phyloP scores from a whole-genome alignment of 768 basidiomycete genomes.

The Sporobolomyces phaffii region DNA sequence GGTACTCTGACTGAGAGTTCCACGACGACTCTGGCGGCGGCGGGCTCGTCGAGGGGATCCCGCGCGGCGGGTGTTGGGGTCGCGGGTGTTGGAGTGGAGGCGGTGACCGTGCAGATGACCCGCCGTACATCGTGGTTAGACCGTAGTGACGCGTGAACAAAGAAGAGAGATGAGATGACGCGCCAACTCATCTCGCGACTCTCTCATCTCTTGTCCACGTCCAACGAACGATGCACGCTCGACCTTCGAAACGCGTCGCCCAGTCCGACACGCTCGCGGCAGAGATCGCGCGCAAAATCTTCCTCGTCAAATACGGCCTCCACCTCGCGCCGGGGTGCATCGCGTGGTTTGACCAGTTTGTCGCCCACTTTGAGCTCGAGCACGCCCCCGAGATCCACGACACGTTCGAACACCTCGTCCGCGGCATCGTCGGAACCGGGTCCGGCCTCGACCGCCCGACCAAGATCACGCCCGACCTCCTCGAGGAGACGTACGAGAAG shows the following conservation, averaged over 20 bases:
- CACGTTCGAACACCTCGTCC: slow-evolving; percentile 31
- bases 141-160: no score
- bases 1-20: slow-evolving; percentile 38
- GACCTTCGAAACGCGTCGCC: slow-evolving; percentile 20
- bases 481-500: slow-evolving; percentile 39
- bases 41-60: slow-evolving; percentile 66
- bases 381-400: slow-evolving; percentile 19
- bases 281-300: slow-evolving; percentile 24
- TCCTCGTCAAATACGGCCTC: slow-evolving; percentile 31
- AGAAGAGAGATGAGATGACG: no score
- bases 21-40: slow-evolving; percentile 58
- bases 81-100: slow-evolving; percentile 82
- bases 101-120: slow-evolving; percentile 21
- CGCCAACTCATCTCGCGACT: not conserved
- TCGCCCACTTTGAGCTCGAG: slow-evolving; percentile 11
- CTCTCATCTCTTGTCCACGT: no score
- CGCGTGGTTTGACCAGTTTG: slow-evolving; percentile 22
- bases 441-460: slow-evolving; percentile 34
- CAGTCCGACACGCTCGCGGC: not conserved
- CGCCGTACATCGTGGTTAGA: slow-evolving; percentile 29
- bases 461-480: slow-evolving; percentile 29
- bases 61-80: slow-evolving; percentile 74
- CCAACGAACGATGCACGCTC: not conserved
- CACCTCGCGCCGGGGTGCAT: slow-evolving; percentile 34
- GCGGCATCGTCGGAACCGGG: slow-evolving; percentile 21